A percentile compares a stretch with the other conserved stretches of the same genome.
Conservation (phyloP, 306 rosid species). For the Luffa aegyptiaca region DNA sequence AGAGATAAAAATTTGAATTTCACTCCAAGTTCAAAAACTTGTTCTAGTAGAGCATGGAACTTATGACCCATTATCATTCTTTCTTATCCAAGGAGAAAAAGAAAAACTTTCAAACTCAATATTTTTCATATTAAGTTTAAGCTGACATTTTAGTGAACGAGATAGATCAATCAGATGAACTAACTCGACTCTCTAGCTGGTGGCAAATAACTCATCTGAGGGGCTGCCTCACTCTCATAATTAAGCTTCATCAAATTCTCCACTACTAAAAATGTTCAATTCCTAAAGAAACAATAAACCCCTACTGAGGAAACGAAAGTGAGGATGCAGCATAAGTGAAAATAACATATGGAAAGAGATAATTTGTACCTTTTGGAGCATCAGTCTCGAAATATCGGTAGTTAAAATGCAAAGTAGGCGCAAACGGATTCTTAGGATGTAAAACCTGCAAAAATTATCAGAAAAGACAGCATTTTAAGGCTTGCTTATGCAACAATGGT, state of each 20-base stretch:
- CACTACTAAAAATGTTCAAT: not conserved
- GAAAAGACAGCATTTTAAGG: not conserved
- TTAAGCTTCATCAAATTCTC: not conserved
- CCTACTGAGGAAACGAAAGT: not conserved
- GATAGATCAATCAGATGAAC: not conserved
- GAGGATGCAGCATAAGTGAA: not conserved
- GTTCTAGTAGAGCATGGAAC: not conserved
- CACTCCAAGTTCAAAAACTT: not conserved
- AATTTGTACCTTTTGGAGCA: constrained; percentile 60
- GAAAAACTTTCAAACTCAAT: not conserved
- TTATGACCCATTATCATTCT: not conserved
- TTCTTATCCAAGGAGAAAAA: not conserved
- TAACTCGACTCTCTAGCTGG: not conserved
- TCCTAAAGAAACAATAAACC: not conserved
- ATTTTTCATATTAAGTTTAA: not conserved
- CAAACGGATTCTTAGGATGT: constrained; percentile 95
- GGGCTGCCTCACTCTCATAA: not conserved
- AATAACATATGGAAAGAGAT: not conserved
- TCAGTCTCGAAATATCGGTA: constrained; percentile 95
- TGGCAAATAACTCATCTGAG: not conserved
- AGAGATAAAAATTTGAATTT: not conserved
- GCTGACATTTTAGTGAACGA: not conserved
- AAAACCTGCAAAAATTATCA: constrained; percentile 48
- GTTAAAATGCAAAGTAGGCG: constrained; percentile 92
- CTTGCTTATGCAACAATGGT: not conserved